Percentiles rank a stretch among this genome's conserved stretches.
phyloP scores from a whole-genome alignment of 306 rosid species.

The Canavalia ensiformis region DNA sequence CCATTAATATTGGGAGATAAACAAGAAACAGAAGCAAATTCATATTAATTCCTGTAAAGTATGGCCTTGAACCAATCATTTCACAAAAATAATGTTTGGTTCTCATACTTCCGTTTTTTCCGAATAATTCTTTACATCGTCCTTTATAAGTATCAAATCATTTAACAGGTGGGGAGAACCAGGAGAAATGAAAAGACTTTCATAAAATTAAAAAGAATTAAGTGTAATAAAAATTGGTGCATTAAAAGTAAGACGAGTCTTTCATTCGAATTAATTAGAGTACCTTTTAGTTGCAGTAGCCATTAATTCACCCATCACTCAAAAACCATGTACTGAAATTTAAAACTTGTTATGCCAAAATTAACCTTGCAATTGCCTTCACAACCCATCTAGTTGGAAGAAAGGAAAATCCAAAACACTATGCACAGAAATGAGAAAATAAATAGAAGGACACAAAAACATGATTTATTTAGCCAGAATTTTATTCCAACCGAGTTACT shows the following conservation, averaged over 20 bases:
- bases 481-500: neutral
- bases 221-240: too few species aligned
- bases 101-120: too few species aligned
- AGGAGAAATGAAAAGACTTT: too few species aligned
- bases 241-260: too few species aligned
- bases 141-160: too few species aligned
- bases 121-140: too few species aligned
- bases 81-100: neutral
- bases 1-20: neutral
- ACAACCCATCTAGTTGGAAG: neutral
- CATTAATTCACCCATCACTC: too few species aligned
- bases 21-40: neutral
- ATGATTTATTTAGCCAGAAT: neutral
- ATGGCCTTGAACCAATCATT: neutral
- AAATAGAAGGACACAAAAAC: neutral
- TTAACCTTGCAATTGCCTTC: neutral
- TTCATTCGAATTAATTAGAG: too few species aligned
- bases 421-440: neutral
- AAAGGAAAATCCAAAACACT: neutral
- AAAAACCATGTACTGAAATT: neutral
- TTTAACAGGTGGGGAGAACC: too few species aligned
- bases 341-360: neutral
- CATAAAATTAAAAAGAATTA: too few species aligned
- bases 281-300: too few species aligned
- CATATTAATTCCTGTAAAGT: neutral